Conservation (phyloP, 2,329 filamentous ascomycete species). For the Paracorniculantispora psalliotae region DNA sequence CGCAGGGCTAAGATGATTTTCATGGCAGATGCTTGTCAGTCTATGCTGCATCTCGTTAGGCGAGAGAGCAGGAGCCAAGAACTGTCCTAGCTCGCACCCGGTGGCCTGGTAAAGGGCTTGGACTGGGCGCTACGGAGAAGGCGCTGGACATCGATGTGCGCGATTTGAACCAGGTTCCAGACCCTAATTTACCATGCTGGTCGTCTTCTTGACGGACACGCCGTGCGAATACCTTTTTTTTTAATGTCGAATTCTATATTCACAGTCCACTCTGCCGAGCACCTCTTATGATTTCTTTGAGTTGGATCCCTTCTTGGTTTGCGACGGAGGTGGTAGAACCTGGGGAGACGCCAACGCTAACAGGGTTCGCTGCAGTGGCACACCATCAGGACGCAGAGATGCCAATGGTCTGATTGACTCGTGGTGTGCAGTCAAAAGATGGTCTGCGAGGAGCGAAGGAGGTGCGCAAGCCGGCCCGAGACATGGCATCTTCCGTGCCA, state of each 20-base stretch:
- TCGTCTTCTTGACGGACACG: neutral
- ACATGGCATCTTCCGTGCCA: neutral
- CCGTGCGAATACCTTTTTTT: neutral
- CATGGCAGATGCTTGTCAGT: neutral
- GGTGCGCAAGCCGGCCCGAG: slow-evolving; percentile 2
- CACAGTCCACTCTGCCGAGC: neutral
- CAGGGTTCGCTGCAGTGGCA: neutral
- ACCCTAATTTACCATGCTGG: neutral
- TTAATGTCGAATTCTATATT: neutral
- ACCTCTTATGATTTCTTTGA: neutral
- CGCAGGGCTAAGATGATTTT: neutral
- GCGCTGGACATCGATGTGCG: neutral
- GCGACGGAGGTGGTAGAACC: slow-evolving; percentile 10
- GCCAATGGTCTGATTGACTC: slow-evolving; percentile 8
- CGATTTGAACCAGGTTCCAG: neutral
- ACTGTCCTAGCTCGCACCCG: neutral
- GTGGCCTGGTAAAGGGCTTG: slow-evolving; percentile 9
- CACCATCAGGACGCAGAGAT: neutral
- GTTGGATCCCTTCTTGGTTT: neutral
- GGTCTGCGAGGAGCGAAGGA: neutral
- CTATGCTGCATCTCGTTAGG: slow-evolving; percentile 2
- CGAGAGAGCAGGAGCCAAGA: neutral
- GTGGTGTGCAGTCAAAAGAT: neutral
- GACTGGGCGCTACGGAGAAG: neutral
- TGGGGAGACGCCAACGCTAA: slow-evolving; percentile 2